phyloP scores from a whole-genome alignment of 2,329 filamentous ascomycete species.

The Pyricularia sp. region DNA sequence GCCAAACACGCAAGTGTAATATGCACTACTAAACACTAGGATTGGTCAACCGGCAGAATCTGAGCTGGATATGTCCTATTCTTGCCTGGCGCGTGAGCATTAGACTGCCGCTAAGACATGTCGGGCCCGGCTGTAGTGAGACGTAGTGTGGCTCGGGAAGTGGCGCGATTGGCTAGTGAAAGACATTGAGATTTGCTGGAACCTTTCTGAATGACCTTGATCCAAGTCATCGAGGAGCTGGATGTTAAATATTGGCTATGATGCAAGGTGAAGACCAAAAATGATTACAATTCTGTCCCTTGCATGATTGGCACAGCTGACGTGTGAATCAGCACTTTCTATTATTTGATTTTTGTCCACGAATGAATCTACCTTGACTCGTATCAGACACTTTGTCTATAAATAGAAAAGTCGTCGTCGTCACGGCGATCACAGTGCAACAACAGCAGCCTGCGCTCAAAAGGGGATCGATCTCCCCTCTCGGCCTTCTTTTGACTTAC shows the following conservation, averaged over 20 bases:
- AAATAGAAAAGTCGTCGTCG: too few species aligned
- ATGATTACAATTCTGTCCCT: neutral
- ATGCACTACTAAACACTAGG: too few species aligned
- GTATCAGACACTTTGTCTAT: too few species aligned
- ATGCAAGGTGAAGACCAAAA: neutral
- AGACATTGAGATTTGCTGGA: neutral
- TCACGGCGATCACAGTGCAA: neutral
- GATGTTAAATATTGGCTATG: neutral
- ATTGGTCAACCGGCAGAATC: neutral
- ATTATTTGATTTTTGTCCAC: neutral
- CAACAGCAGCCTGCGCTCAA: neutral
- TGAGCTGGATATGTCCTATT: neutral
- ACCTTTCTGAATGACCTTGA: neutral
- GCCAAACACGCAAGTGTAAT: too few species aligned
- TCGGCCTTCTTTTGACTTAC: too few species aligned
- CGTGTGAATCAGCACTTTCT: neutral
- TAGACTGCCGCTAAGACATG: too few species aligned
- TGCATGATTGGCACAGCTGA: neutral
- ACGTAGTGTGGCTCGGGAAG: neutral
- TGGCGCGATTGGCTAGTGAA: neutral
- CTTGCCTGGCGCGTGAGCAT: neutral
- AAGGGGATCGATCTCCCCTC: neutral
- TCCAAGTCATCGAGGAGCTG: neutral
- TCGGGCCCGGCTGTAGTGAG: too few species aligned
- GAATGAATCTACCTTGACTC: too few species aligned